Evolutionary conservation across 139 green algal species (phyloP).

Genomic region (Asterochloris erici): DNA sequence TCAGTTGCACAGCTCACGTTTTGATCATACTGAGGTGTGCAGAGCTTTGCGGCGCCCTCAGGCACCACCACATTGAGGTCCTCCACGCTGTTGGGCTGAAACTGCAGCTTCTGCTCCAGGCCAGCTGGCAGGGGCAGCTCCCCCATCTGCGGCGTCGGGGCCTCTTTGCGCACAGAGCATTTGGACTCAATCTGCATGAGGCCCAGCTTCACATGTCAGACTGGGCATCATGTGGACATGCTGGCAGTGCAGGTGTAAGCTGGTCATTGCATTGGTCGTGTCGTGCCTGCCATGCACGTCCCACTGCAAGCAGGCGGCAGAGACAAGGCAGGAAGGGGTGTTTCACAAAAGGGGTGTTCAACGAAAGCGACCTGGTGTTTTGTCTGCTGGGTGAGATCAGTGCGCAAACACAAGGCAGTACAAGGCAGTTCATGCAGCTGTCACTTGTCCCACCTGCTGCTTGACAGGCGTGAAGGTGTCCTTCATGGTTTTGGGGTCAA

Average conservation of each 20-base stretch:
- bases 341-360: no score
- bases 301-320: no score
- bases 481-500: constrained; percentile 59
- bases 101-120: constrained; percentile 20
- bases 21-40: constrained; percentile 6
- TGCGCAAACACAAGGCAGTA: no score
- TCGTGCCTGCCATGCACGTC: no score
- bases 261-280: no score
- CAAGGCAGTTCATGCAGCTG: no score
- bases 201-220: not conserved
- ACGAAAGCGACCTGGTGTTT: no score
- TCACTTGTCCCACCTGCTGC: constrained; percentile 47
- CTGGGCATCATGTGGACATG: not conserved
- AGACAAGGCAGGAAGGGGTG: no score
- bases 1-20: constrained; percentile 6
- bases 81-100: constrained; percentile 35
- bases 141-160: constrained; percentile 46
- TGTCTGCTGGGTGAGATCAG: no score
- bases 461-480: constrained; percentile 94
- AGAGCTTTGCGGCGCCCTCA: constrained; percentile 13
- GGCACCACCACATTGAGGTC: constrained; percentile 33
- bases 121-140: constrained; percentile 52
- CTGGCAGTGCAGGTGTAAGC: not conserved
- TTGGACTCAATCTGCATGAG: constrained; percentile 35
- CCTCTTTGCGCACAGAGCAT: constrained; percentile 40